Conservation (phyloP, 1,284 basidiomycete species). For the Sanguinoderma infundibulare region DNA sequence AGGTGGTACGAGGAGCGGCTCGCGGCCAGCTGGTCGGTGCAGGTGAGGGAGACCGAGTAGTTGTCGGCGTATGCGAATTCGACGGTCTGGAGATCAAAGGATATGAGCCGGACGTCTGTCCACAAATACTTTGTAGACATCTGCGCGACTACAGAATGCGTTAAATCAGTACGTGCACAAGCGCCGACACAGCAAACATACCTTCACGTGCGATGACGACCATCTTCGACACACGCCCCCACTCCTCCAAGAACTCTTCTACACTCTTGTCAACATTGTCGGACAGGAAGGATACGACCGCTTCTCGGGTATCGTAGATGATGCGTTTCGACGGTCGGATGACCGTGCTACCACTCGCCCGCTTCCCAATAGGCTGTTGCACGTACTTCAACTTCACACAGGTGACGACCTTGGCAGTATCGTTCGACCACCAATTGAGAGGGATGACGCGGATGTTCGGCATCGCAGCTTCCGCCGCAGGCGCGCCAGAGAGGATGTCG, state of each 20-base stretch:
- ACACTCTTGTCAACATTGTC: conserved; percentile 88
- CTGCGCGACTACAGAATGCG: conserved; percentile 65
- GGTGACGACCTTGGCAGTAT: conserved; percentile 75
- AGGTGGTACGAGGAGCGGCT: conserved; percentile 72
- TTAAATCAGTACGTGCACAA: conserved; percentile 4
- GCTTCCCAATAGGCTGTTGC: conserved; percentile 79
- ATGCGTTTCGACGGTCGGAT: conserved; percentile 83
- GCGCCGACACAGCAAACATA: conserved; percentile 31
- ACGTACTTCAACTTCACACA: conserved; percentile 89
- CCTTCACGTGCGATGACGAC: conserved; percentile 90
- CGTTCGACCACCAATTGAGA: conserved; percentile 88
- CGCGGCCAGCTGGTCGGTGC: conserved; percentile 69
- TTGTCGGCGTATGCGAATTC: conserved; percentile 79
- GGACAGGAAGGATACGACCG: conserved; percentile 85
- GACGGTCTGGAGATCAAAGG: conserved; percentile 90
- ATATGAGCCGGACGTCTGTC: conserved; percentile 76
- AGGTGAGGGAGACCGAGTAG: conserved; percentile 75
- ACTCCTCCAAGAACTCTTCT: conserved; percentile 87
- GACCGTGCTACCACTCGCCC: conserved; percentile 61
- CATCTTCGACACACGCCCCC: conserved; percentile 91
- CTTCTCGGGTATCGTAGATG: conserved; percentile 85
- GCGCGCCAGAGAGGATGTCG: conserved; percentile 80
- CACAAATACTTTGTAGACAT: conserved; percentile 76
- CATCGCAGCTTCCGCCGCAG: conserved; percentile 88
- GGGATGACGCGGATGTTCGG: conserved; percentile 89